Evolutionary conservation across 768 basidiomycete species (phyloP).

Genomic region (Xerocomellus chrysenteron): DNA sequence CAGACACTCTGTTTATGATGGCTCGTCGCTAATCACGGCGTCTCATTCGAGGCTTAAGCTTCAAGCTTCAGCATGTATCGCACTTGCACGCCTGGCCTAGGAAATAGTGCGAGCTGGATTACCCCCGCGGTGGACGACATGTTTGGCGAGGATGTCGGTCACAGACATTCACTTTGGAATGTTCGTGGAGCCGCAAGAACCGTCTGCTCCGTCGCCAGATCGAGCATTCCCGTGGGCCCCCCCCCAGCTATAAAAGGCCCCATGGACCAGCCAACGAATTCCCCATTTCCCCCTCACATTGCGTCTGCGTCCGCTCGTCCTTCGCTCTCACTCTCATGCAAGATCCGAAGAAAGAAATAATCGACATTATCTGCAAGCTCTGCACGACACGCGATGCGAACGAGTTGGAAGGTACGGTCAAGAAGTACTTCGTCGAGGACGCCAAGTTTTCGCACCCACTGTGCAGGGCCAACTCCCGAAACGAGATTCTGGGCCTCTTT

Average conservation of each 20-base stretch:
- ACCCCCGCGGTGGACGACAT: background rate
- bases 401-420: slow-evolving; percentile 46
- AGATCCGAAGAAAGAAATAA: slow-evolving; percentile 52
- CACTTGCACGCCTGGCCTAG: background rate
- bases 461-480: slow-evolving; percentile 54
- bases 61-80: background rate
- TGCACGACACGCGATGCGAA: slow-evolving; percentile 50
- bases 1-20: background rate
- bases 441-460: slow-evolving; percentile 61
- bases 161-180: slow-evolving; percentile 7
- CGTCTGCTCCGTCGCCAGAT: background rate
- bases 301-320: background rate
- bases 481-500: slow-evolving; percentile 50
- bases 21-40: background rate
- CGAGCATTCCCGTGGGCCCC: background rate
- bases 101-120: background rate
- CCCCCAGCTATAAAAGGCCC: slow-evolving; percentile 19
- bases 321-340: slow-evolving; percentile 43
- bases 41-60: background rate
- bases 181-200: background rate
- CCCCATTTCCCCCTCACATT: background rate
- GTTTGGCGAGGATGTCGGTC: background rate
- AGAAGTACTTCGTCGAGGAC: slow-evolving; percentile 52
- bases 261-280: background rate
- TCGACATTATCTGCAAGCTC: slow-evolving; percentile 42